phyloP scores from a whole-genome alignment of 257 asterid species.

The Plantago major region DNA sequence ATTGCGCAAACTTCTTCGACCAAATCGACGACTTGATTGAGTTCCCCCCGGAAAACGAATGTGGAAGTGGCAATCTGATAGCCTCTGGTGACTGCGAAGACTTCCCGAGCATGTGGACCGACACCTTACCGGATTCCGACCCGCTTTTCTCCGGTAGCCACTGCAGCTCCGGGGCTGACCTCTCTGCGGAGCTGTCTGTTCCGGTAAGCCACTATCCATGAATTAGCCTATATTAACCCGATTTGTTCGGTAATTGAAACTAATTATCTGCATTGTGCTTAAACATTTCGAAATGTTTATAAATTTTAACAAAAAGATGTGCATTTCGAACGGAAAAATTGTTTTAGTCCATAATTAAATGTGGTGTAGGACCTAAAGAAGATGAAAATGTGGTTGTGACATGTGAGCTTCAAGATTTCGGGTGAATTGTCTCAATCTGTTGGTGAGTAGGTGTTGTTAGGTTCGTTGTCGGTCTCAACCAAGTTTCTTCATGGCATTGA shows the following conservation, averaged over 20 bases:
- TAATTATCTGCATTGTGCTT: no score
- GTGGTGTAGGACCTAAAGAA: no score
- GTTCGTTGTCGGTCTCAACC: conserved; percentile 14
- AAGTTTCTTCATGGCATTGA: conserved; percentile 6
- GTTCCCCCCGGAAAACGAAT: conserved; percentile 69
- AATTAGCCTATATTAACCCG: not conserved
- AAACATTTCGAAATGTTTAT: no score
- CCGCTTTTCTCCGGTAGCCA: conserved; percentile 46
- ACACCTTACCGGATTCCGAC: conserved; percentile 46
- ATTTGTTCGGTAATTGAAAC: no score
- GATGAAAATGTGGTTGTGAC: not conserved
- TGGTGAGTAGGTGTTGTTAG: conserved; percentile 22
- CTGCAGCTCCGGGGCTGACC: conserved; percentile 42
- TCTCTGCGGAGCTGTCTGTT: conserved; percentile 74
- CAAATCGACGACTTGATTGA: conserved; percentile 90
- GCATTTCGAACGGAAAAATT: no score
- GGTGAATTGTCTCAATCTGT: conserved; percentile 3
- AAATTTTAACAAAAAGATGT: no score
- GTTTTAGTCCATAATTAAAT: no score
- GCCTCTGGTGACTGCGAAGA: conserved; percentile 49
- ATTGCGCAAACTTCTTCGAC: conserved; percentile 79
- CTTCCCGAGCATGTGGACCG: conserved; percentile 68
- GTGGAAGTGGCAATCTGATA: conserved; percentile 36
- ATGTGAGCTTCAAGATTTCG: not conserved
- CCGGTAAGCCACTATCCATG: conserved; percentile 50